phyloP scores from a whole-genome alignment of 768 basidiomycete species.

The Hortiboletus campestris region DNA sequence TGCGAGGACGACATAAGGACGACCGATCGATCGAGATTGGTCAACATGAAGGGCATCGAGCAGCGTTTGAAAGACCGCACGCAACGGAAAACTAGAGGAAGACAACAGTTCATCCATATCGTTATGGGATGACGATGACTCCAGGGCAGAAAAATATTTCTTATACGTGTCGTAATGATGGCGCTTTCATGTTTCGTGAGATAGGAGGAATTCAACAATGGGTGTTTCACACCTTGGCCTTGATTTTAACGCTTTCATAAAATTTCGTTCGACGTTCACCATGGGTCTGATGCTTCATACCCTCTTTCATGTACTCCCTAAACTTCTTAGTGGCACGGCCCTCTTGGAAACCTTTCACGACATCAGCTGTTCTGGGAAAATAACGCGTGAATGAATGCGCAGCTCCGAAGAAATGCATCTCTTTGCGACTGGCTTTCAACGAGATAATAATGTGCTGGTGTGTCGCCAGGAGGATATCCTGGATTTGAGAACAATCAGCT shows the following conservation, averaged over 20 bases:
- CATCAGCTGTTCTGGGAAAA: not conserved
- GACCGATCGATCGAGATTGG: not conserved
- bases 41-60: not conserved
- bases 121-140: not conserved
- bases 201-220: not conserved
- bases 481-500: not conserved
- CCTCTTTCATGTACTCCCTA: not conserved
- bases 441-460: not conserved
- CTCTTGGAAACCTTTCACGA: not conserved
- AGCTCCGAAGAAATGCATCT: not conserved
- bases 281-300: not conserved
- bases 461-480: not conserved
- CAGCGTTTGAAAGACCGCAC: not conserved
- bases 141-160: not conserved
- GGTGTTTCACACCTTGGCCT: not conserved
- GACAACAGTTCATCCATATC: not conserved
- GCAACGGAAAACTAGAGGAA: not conserved
- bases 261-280: not conserved
- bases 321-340: not conserved
- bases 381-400: not conserved
- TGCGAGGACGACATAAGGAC: not conserved
- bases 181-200: not conserved
- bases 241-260: not conserved
- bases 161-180: not conserved
- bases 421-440: not conserved